Evolutionary conservation across 768 basidiomycete genomes (phyloP).

Genomic region (Rhizopogon sp.): DNA sequence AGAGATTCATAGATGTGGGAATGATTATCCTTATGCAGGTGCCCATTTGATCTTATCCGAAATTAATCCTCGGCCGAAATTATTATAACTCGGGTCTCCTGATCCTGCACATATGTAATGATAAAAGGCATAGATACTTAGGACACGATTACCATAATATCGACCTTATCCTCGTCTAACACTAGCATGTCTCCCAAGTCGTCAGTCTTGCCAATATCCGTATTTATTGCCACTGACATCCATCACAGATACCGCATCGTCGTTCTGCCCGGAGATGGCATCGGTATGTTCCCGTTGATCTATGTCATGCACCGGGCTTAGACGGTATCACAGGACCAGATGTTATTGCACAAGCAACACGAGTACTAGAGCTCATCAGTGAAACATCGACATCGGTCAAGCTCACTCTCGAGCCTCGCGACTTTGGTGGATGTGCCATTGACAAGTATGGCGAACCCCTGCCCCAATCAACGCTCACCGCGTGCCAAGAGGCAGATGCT

Average conservation of each 20-base stretch:
- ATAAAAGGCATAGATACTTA: background rate
- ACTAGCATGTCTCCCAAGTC: constrained; percentile 38
- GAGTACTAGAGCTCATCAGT: constrained; percentile 72
- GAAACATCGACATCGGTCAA: constrained; percentile 57
- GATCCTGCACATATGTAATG: background rate
- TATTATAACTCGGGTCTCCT: background rate
- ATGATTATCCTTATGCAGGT: background rate
- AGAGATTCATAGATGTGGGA: background rate
- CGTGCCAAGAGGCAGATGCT: constrained; percentile 91
- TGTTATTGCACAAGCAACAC: constrained; percentile 80
- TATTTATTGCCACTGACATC: constrained; percentile 3
- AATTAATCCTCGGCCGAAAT: constrained; percentile 3
- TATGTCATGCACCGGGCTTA: background rate
- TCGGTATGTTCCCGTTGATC: constrained; percentile 50
- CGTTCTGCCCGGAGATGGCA: constrained; percentile 94
- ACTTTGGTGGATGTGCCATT: constrained; percentile 92
- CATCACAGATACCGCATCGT: constrained; percentile 74
- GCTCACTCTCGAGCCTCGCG: constrained; percentile 68
- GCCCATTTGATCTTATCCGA: background rate
- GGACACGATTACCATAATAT: background rate
- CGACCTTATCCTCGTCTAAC: background rate
- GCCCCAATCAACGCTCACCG: constrained; percentile 78
- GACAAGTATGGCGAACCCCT: constrained; percentile 83
- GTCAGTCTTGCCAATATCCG: constrained; percentile 25
- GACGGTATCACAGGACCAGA: constrained; percentile 64